Conservation (phyloP, 345 rosid species). For the Syzygium aromaticum region DNA sequence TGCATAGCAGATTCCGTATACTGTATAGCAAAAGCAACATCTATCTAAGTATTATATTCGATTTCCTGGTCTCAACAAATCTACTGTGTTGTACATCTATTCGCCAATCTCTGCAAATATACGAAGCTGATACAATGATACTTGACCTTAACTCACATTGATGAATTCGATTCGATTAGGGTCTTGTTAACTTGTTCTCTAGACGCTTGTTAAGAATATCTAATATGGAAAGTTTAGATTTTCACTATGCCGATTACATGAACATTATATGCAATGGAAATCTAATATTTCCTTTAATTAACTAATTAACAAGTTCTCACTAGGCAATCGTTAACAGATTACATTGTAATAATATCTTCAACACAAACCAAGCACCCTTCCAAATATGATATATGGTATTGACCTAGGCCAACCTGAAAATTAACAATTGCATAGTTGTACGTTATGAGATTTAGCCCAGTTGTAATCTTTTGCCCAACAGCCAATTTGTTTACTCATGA, state of each 20-base stretch:
- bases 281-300: not conserved
- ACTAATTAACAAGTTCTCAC: not conserved
- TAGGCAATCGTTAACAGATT: not conserved
- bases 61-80: not conserved
- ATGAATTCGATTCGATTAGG: not conserved
- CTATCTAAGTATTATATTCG: not conserved
- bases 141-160: not conserved
- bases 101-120: accelerated
- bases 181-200: not conserved
- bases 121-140: not conserved
- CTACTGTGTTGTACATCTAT: accelerated
- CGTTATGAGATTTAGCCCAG: not conserved
- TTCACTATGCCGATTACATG: not conserved
- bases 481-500: not conserved
- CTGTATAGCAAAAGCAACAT: too few relatives aligned
- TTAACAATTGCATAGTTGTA: not conserved
- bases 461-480: not conserved
- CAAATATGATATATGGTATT: not conserved
- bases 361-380: not conserved
- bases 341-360: not conserved
- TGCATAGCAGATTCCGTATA: not conserved
- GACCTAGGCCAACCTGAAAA: not conserved
- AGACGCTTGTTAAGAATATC: not conserved
- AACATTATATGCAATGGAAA: not conserved
- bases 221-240: not conserved